Conservation (phyloP, 768 basidiomycete genomes). For the Mycena floridula region DNA sequence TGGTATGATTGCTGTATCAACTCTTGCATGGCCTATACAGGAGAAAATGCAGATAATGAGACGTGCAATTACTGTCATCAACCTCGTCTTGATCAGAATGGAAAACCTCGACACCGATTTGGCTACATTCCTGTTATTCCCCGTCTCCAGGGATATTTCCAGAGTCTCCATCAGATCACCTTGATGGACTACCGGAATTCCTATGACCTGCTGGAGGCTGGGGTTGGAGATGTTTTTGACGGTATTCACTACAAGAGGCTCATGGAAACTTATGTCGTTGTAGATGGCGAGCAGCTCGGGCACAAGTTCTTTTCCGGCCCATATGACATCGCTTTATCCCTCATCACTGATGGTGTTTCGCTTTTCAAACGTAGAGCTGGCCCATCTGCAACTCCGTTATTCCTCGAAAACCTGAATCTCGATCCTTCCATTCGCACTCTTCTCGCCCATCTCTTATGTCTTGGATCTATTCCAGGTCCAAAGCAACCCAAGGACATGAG, state of each 20-base stretch:
- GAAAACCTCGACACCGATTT: slow-evolving; percentile 13
- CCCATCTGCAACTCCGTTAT: slow-evolving; percentile 15
- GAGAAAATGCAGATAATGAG: slow-evolving; percentile 7
- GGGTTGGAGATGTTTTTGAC: slow-evolving; percentile 29
- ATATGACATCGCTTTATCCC: slow-evolving; percentile 29
- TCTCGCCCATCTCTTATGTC: slow-evolving; percentile 16
- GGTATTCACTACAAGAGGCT: neutral
- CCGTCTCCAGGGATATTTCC: slow-evolving; percentile 18
- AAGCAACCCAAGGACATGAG: slow-evolving; percentile 17
- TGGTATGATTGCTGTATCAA: slow-evolving; percentile 27
- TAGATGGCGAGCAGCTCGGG: slow-evolving; percentile 15
- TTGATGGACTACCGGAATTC: slow-evolving; percentile 17
- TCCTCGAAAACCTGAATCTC: slow-evolving; percentile 30
- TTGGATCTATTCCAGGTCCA: slow-evolving; percentile 28
- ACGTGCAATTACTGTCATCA: slow-evolving; percentile 16
- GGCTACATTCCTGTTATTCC: slow-evolving; percentile 24
- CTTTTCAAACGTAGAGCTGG: slow-evolving; percentile 2
- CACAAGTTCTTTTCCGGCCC: slow-evolving; percentile 26
- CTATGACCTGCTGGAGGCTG: slow-evolving; percentile 8
- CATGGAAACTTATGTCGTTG: slow-evolving; percentile 16
- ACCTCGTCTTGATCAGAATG: neutral
- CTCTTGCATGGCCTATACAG: slow-evolving; percentile 26
- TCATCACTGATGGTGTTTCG: neutral
- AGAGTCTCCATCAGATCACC: slow-evolving; percentile 7
- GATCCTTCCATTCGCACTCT: slow-evolving; percentile 21